A percentile compares a stretch with the other conserved stretches of the same genome.
These are phyloP conservation scores for Mycena latifolia DNA, from an alignment of 768 basidiomycete species.

Conservation along the genomic window DNA sequence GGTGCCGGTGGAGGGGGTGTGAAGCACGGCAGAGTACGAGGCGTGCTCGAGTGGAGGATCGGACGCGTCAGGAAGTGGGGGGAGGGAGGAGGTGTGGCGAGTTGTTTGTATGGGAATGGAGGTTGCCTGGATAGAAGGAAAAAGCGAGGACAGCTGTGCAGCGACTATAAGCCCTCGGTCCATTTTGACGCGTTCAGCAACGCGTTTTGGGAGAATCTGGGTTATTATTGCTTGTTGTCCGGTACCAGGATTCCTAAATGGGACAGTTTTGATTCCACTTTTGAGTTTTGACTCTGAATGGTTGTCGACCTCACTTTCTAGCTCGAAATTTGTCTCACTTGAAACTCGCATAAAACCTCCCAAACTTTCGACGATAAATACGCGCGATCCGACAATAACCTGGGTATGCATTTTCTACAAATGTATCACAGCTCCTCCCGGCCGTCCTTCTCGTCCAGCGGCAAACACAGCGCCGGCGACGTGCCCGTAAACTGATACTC, in stretches of 20 bases:
- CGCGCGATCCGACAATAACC: slow-evolving; percentile 6
- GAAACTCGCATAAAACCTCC: too few species aligned
- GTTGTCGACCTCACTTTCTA: too few species aligned
- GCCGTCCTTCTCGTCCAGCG: slow-evolving; percentile 55
- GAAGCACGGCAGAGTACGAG: slow-evolving; percentile 67
- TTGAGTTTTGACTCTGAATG: too few species aligned
- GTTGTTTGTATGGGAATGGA: slow-evolving; percentile 70
- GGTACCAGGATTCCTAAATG: too few species aligned
- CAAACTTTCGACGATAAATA: too few species aligned
- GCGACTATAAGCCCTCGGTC: slow-evolving; percentile 62
- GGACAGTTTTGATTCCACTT: too few species aligned
- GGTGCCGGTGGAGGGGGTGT: slow-evolving; percentile 69
- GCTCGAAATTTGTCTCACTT: too few species aligned
- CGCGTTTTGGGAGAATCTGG: neutral
- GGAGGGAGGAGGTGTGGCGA: slow-evolving; percentile 65
- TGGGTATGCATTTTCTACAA: neutral
- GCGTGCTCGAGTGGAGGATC: slow-evolving; percentile 80
- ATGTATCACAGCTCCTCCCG: slow-evolving; percentile 56
- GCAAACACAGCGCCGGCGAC: slow-evolving; percentile 85
- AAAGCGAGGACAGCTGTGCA: slow-evolving; percentile 75
- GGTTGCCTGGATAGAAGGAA: slow-evolving; percentile 61
- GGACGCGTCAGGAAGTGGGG: slow-evolving; percentile 54
- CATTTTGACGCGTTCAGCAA: slow-evolving; percentile 39
- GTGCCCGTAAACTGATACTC: slow-evolving; percentile 92
- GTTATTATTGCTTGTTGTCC: neutral